These are phyloP conservation scores for Cudoniella acicularis DNA, from an alignment of 495 filamentous ascomycete species.

Conservation along the genomic window DNA sequence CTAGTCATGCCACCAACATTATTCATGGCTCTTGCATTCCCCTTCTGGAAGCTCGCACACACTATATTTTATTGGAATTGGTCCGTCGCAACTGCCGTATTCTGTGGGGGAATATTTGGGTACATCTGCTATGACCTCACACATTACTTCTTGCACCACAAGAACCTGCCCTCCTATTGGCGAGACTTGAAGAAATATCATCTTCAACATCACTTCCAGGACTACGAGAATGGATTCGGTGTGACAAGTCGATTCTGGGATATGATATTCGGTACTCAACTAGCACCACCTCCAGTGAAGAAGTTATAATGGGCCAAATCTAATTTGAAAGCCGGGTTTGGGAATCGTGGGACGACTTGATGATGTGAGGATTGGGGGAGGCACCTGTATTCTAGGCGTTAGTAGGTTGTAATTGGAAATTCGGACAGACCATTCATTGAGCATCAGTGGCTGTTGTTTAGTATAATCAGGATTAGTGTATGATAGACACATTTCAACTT, in stretches of 20 bases:
- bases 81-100: slow-evolving; percentile 71
- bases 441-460: no score
- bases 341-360: not conserved
- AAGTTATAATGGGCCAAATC: slow-evolving; percentile 3
- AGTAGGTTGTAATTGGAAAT: not conserved
- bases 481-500: no score
- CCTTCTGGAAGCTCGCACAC: slow-evolving; percentile 94
- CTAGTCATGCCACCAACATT: slow-evolving; percentile 96
- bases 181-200: slow-evolving; percentile 93
- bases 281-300: slow-evolving; percentile 39
- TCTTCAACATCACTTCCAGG: slow-evolving; percentile 92
- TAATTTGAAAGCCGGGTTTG: not conserved
- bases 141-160: slow-evolving; percentile 99
- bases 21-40: slow-evolving; percentile 77
- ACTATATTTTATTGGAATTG: slow-evolving; percentile 80
- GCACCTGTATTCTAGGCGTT: slow-evolving; percentile 1
- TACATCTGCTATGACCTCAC: slow-evolving; percentile 97
- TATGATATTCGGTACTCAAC: slow-evolving; percentile 80
- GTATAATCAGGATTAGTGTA: no score
- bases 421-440: no score
- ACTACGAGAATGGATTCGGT: slow-evolving; percentile 96
- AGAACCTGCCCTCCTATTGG: slow-evolving; percentile 85
- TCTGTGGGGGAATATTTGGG: slow-evolving; percentile 88
- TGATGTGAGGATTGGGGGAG: slow-evolving; percentile 4
- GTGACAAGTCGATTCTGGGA: slow-evolving; percentile 99